Evolutionary conservation across 306 rosid species (phyloP).

Genomic region (Morella rubra): DNA sequence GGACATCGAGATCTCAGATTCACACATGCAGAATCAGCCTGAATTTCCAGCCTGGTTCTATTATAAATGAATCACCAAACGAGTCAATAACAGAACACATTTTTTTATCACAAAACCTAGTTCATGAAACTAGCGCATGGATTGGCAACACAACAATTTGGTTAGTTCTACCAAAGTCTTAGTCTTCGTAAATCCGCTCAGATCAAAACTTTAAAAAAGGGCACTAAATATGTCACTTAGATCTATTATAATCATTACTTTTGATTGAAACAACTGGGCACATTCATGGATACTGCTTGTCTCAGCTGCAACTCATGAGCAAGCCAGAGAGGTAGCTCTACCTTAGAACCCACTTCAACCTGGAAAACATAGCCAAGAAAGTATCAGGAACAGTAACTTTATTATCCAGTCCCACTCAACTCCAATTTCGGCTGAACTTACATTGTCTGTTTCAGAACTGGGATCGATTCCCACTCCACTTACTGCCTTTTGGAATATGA

Average conservation of each 20-base stretch:
- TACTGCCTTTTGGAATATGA: constrained; percentile 70
- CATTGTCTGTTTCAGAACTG: constrained; percentile 67
- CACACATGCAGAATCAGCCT: constrained; percentile 80
- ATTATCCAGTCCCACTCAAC: constrained; percentile 13
- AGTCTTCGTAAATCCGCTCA: not conserved
- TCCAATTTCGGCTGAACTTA: constrained; percentile 40
- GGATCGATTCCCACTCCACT: constrained; percentile 90
- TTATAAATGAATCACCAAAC: constrained; percentile 24
- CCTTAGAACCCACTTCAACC: constrained; percentile 92
- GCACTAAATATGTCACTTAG: constrained; percentile 11
- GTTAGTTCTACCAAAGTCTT: not conserved
- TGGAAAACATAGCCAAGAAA: constrained; percentile 43
- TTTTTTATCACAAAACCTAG: constrained; percentile 5
- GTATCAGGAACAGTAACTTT: constrained; percentile 29
- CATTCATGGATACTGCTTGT: constrained; percentile 64
- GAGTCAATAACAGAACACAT: constrained; percentile 9
- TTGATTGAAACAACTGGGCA: constrained; percentile 81
- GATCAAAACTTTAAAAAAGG: constrained; percentile 4
- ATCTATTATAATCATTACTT: constrained; percentile 43
- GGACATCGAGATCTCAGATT: constrained; percentile 80
- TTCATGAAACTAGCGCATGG: not conserved
- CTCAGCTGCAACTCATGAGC: constrained; percentile 73
- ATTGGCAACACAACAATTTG: not conserved
- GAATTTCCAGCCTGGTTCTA: constrained; percentile 89
- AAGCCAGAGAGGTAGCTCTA: constrained; percentile 95